Conservation (phyloP, 1,139 yeast species). For the Geotrichum australiense region DNA sequence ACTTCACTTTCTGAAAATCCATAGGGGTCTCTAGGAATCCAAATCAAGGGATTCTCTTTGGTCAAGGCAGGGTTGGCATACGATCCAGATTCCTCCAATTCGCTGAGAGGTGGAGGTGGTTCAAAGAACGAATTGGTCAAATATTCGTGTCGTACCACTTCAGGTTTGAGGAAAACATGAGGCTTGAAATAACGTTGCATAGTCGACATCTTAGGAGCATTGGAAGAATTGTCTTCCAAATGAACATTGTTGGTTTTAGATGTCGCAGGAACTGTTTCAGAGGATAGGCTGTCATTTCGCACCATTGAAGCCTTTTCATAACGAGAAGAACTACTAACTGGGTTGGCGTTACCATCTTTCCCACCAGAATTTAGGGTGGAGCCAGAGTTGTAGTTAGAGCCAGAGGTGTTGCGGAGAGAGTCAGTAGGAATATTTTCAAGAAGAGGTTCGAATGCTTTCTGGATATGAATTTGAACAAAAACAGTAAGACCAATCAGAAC, state of each 20-base stretch:
- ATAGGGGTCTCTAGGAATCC: conserved; percentile 84
- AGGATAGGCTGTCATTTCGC: conserved; percentile 14
- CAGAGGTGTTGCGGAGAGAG: conserved; percentile 22
- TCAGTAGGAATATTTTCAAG: conserved; percentile 60
- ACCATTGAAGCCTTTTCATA: conserved; percentile 1
- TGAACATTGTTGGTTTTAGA: conserved; percentile 9
- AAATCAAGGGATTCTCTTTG: conserved; percentile 60
- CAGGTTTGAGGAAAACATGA: conserved; percentile 46
- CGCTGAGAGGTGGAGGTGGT: conserved; percentile 27
- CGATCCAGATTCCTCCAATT: conserved; percentile 44
- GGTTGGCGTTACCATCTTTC: conserved; percentile 4
- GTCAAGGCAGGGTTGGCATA: conserved; percentile 69
- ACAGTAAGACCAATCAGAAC: conserved; percentile 58
- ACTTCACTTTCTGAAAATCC: conserved; percentile 66
- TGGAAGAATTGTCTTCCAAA: conserved; percentile 6
- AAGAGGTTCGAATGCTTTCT: conserved; percentile 57
- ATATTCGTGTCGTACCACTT: conserved; percentile 25
- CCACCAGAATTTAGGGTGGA: conserved; percentile 5
- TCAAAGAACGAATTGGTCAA: conserved; percentile 42
- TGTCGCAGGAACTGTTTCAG: conserved; percentile 5
- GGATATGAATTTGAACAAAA: conserved; percentile 56
- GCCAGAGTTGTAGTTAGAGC: too few relatives aligned
- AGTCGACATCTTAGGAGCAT: conserved; percentile 1
- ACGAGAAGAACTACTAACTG: not conserved
- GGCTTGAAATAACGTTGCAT: conserved; percentile 43